Percentiles rank a stretch among this genome's conserved stretches.
phyloP scores from a whole-genome alignment of 73 alveolate genomes.

The Tetrahymena elliotti region DNA sequence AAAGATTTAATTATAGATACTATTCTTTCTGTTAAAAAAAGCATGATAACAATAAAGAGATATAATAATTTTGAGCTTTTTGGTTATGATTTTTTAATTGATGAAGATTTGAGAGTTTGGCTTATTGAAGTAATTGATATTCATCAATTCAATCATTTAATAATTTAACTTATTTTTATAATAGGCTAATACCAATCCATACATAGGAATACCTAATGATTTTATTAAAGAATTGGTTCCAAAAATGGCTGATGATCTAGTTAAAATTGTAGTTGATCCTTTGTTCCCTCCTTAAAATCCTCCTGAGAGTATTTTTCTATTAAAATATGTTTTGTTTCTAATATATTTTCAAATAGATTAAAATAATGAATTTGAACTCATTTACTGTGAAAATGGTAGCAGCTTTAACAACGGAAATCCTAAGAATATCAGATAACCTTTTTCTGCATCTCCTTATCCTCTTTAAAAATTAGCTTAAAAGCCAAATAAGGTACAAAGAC shows the following conservation, averaged over 20 bases:
- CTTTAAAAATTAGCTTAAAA: background rate
- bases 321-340: background rate
- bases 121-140: slow-evolving; percentile 31
- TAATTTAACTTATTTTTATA: slow-evolving; percentile 58
- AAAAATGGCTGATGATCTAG: slow-evolving; percentile 68
- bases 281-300: slow-evolving; percentile 21
- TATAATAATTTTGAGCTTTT: slow-evolving; percentile 48
- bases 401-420: background rate
- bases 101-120: slow-evolving; percentile 45
- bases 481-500: background rate
- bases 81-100: slow-evolving; percentile 67
- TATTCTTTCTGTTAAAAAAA: background rate
- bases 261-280: slow-evolving; percentile 59
- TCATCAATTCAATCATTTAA: slow-evolving; percentile 12
- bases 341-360: background rate
- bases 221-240: slow-evolving; percentile 57
- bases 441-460: background rate
- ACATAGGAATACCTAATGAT: slow-evolving; percentile 46
- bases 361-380: background rate
- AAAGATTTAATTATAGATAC: background rate
- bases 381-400: background rate
- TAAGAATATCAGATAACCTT: background rate
- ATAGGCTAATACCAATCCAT: slow-evolving; percentile 73
- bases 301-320: background rate
- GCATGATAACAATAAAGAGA: background rate